Conservation (phyloP, 2,329 filamentous ascomycete species). For the Phaeosphaeriaceae sp. region DNA sequence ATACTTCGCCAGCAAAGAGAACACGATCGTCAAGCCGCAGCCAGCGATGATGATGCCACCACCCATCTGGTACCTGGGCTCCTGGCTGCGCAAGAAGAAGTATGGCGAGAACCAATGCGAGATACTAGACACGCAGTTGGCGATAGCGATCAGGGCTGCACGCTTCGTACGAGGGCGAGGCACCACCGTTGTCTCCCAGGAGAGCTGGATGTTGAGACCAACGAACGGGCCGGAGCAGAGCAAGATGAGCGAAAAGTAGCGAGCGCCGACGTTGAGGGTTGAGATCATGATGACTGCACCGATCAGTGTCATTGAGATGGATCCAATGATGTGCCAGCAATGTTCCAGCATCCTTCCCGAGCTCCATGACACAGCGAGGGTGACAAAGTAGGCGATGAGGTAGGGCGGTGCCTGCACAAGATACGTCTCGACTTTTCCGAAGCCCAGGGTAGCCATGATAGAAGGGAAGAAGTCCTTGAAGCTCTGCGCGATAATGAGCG, state of each 20-base stretch:
- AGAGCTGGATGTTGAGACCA: conserved; percentile 51
- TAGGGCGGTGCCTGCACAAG: conserved; percentile 53
- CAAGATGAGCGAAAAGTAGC: conserved; percentile 38
- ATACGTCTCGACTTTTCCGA: conserved; percentile 38
- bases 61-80: conserved; percentile 19
- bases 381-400: conserved; percentile 35
- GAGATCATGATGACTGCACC: conserved; percentile 35
- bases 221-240: conserved; percentile 46
- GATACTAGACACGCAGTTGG: conserved; percentile 49
- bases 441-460: conserved; percentile 22
- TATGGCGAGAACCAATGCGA: conserved; percentile 54
- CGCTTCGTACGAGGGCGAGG: conserved; percentile 51
- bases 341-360: conserved; percentile 37
- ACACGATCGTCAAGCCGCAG: conserved; percentile 11
- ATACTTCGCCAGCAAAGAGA: conserved; percentile 8
- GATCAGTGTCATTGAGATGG: conserved; percentile 22
- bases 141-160: conserved; percentile 53
- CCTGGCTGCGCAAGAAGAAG: conserved; percentile 36
- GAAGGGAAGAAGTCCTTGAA: conserved; percentile 31
- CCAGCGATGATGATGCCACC: conserved; percentile 24
- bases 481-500: conserved; percentile 31
- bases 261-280: conserved; percentile 35
- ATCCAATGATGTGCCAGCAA: conserved; percentile 36
- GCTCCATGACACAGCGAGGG: conserved; percentile 29
- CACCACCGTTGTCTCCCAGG: conserved; percentile 53